These are phyloP conservation scores for Chaetomiaceae sp. DNA, from an alignment of 2,329 filamentous ascomycete genomes.

Conservation along the genomic window DNA sequence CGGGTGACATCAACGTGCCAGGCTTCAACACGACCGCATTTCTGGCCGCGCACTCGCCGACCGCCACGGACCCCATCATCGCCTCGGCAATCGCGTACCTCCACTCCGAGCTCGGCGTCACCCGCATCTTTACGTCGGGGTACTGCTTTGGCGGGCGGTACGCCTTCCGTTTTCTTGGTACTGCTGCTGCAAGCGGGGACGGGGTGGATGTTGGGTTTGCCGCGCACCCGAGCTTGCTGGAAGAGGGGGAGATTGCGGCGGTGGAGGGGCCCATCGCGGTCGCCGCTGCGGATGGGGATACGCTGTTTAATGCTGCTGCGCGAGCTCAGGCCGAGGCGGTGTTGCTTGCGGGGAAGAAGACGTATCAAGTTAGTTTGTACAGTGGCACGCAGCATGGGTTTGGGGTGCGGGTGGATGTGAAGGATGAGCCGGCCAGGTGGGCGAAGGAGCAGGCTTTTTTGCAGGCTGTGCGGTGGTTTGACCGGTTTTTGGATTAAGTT, in stretches of 20 bases:
- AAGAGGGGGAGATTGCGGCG: slow-evolving; percentile 53
- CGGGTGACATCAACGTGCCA: slow-evolving; percentile 31
- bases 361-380: slow-evolving; percentile 68
- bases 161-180: slow-evolving; percentile 50
- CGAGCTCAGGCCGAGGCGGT: slow-evolving; percentile 56
- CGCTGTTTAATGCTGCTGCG: slow-evolving; percentile 51
- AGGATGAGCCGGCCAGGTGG: slow-evolving; percentile 48
- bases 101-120: slow-evolving; percentile 43
- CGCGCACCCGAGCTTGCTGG: slow-evolving; percentile 61
- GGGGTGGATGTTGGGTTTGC: slow-evolving; percentile 55
- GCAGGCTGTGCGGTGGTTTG: slow-evolving; percentile 73
- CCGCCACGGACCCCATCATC: slow-evolving; percentile 43
- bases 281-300: slow-evolving; percentile 58
- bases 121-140: slow-evolving; percentile 51
- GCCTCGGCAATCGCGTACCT: slow-evolving; percentile 43
- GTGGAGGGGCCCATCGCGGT: slow-evolving; percentile 56
- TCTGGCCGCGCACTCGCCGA: slow-evolving; percentile 36
- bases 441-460: slow-evolving; percentile 75
- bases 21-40: slow-evolving; percentile 41
- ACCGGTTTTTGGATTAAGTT: slow-evolving; percentile 37
- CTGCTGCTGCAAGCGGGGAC: slow-evolving; percentile 43
- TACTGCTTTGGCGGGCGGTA: slow-evolving; percentile 64
- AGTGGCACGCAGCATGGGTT: slow-evolving; percentile 69
- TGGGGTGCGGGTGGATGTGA: slow-evolving; percentile 60
- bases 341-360: slow-evolving; percentile 44